Conservation (phyloP, 2,329 filamentous ascomycete genomes). For the Trichoderma koningiopsis region DNA sequence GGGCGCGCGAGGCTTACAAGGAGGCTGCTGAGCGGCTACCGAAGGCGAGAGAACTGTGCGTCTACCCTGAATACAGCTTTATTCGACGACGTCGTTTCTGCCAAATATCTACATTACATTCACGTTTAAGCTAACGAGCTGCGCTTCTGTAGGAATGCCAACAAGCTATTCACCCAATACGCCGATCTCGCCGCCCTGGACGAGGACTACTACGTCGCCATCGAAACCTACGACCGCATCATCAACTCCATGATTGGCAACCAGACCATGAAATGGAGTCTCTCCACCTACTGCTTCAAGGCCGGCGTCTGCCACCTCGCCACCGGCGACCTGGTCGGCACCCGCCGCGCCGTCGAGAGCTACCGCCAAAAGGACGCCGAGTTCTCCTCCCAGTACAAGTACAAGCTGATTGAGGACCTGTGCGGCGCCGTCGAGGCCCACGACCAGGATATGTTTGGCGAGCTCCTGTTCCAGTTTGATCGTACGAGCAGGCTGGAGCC, state of each 20-base stretch:
- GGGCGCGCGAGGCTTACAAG: conserved; percentile 81
- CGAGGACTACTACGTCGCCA: conserved; percentile 80
- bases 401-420: conserved; percentile 78
- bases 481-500: conserved; percentile 92
- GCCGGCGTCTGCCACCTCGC: conserved; percentile 87
- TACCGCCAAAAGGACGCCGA: conserved; percentile 79
- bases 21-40: conserved; percentile 80
- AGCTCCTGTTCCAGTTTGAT: conserved; percentile 87
- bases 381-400: conserved; percentile 77
- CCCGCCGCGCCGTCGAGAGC: conserved; percentile 76
- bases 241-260: conserved; percentile 78
- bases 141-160: conserved; percentile 58
- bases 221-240: conserved; percentile 81
- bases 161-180: conserved; percentile 91
- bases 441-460: conserved; percentile 80
- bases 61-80: neutral
- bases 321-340: conserved; percentile 72
- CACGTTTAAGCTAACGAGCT: neutral
- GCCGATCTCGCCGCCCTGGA: conserved; percentile 84
- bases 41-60: conserved; percentile 22
- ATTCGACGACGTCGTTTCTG: neutral
- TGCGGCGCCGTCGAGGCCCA: conserved; percentile 72
- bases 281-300: conserved; percentile 96
- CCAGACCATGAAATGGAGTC: conserved; percentile 89
- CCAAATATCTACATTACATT: neutral